Conservation (phyloP, 306 rosid species). For the Cucurbita ficifolia region DNA sequence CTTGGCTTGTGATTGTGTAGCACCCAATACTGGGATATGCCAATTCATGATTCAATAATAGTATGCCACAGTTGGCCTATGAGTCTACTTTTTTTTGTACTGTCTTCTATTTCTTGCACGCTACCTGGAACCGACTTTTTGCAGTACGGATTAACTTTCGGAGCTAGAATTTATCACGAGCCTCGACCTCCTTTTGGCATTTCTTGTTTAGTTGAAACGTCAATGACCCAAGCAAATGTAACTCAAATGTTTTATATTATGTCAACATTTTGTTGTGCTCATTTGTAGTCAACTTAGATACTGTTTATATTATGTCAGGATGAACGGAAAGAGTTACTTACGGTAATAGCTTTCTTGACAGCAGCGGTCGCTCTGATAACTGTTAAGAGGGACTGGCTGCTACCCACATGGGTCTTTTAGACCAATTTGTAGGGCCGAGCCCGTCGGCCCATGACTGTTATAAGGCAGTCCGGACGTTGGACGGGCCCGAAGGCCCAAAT, state of each 20-base stretch:
- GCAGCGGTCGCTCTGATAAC: conserved; percentile 41
- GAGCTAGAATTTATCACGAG: background rate
- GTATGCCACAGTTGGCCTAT: background rate
- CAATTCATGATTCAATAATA: background rate
- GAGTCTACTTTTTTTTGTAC: background rate
- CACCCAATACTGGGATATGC: background rate
- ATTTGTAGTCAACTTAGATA: background rate
- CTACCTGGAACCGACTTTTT: background rate
- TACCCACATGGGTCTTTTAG: conserved; percentile 26
- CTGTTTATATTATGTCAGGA: conserved; percentile 52
- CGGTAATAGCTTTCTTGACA: conserved; percentile 72
- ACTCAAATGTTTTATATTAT: background rate
- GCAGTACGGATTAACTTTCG: background rate
- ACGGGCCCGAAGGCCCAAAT: background rate
- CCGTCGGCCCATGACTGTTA: background rate
- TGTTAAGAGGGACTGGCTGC: conserved; percentile 78
- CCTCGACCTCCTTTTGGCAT: too few relatives aligned
- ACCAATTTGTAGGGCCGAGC: background rate
- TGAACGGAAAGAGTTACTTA: conserved; percentile 82
- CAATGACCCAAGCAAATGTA: background rate
- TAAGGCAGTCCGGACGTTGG: background rate
- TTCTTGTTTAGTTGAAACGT: background rate
- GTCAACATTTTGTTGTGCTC: background rate
- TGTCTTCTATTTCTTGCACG: background rate
- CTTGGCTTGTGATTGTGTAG: conserved; percentile 36